Conservation (phyloP, 371 early-diverging fungal genomes). For the Rhizopus stolonifer region DNA sequence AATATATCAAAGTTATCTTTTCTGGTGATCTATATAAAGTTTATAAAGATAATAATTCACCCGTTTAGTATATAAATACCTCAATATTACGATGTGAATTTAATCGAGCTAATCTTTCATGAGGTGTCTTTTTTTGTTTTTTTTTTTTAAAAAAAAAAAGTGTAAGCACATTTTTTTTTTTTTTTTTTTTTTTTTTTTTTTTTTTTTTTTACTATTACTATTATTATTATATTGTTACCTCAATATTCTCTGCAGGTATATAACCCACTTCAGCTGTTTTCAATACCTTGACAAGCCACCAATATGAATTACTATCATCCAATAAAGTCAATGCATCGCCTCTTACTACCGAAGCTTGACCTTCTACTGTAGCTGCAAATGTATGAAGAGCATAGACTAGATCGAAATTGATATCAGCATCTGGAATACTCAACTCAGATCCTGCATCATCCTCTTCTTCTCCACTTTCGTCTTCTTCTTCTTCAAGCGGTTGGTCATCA, state of each 20-base stretch:
- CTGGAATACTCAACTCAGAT: constrained; percentile 28
- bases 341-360: constrained; percentile 85
- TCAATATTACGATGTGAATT: constrained; percentile 84
- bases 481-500: too few relatives aligned
- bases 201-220: too few relatives aligned
- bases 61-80: constrained; percentile 12
- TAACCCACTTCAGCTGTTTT: constrained; percentile 86
- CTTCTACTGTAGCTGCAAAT: constrained; percentile 88
- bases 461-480: constrained; percentile 8
- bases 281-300: constrained; percentile 90
- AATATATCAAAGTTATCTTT: constrained; percentile 49
- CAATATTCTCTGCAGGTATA: constrained; percentile 92
- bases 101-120: constrained; percentile 87
- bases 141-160: too few relatives aligned
- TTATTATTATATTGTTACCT: too few relatives aligned
- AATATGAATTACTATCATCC: constrained; percentile 90
- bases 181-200: too few relatives aligned
- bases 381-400: constrained; percentile 86
- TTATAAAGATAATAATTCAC: not conserved
- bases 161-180: too few relatives aligned
- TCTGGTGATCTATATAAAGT: constrained; percentile 29
- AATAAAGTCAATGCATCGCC: constrained; percentile 81
- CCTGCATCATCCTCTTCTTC: constrained; percentile 25
- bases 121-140: too few relatives aligned
- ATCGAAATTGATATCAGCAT: constrained; percentile 33